Evolutionary conservation across 2,329 filamentous ascomycete genomes (phyloP), one percentile per base, ranked within the genome.

Genomic region (Fusarium avenaceum): DNA sequence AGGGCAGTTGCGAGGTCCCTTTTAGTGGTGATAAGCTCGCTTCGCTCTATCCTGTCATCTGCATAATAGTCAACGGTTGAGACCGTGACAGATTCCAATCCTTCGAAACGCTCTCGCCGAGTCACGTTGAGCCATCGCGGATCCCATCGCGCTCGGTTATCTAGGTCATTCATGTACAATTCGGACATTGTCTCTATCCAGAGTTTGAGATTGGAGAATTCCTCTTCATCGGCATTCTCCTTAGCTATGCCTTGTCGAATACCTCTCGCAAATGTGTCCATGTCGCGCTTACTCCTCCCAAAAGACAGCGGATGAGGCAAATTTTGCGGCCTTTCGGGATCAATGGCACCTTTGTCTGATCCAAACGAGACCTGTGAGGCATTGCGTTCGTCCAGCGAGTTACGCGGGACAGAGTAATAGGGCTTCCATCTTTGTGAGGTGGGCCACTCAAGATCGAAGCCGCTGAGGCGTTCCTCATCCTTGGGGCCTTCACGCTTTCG

Each of bases 151-250:
- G 59, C 59, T 10, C 59, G 30, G 2, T 63, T 63, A 4, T 63
- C 59, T 52, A 76, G 57, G 5, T 73, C 68, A 32, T 76, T 76
- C 75, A 76, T 76, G 39, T 76, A 76, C 13, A 76, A 32, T 47
- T 76, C 75, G 0, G 74, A 74, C 20, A 76, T 54, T 1, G 73
- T 75, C 58, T 76, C 72, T 20, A 76, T 60, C 72, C 74, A 76
- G 6, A 75, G 74, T 13, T 70, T 72, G 22, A 74, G 51, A 19
- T 71, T 66, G 0, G 67, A 73, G 20, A 75, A 70, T 22, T 69
- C 73, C 22, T 75, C 72, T 3, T 46, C 64, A 2, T 69, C 66
- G 4, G 22, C 39, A 0, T 49, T 43, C 3, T 38, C 53, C 6
- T 68, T 49, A 2, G 28, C 33, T 5, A 30, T 33, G 9, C 33